Conservation (phyloP, 495 filamentous ascomycete genomes). For the Pyronema omphalodes region DNA sequence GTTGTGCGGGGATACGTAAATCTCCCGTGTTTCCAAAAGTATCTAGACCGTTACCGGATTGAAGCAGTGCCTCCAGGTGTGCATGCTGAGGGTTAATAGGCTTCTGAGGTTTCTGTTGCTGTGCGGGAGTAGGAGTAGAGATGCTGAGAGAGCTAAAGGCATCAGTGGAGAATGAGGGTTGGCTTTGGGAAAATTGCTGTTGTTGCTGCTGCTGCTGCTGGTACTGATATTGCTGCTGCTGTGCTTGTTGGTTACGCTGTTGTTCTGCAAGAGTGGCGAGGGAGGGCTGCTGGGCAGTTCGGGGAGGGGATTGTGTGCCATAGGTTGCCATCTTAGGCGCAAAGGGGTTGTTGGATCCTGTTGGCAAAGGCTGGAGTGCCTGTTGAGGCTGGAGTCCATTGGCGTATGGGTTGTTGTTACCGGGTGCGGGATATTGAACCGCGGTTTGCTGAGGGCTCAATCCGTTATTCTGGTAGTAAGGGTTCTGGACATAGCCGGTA, state of each 20-base stretch:
- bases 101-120: conserved; percentile 31
- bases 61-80: conserved; percentile 77
- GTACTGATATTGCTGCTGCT: conserved; percentile 8
- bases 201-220: conserved; percentile 13
- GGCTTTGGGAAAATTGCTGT: conserved; percentile 9
- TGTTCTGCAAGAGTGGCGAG: conserved; percentile 3
- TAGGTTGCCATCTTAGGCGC: conserved; percentile 31
- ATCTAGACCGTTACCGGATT: conserved; percentile 76
- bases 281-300: conserved; percentile 10
- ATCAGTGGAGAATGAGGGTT: conserved; percentile 1
- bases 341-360: conserved; percentile 95
- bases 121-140: conserved; percentile 11
- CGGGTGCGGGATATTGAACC: conserved; percentile 35
- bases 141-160: background rate
- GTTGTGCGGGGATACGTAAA: conserved; percentile 85
- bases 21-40: conserved; percentile 94
- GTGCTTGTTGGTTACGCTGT: background rate
- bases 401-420: conserved; percentile 75
- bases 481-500: conserved; percentile 54
- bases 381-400: conserved; percentile 30
- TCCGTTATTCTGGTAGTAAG: conserved; percentile 33
- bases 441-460: conserved; percentile 30
- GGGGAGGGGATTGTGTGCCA: conserved; percentile 37
- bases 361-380: conserved; percentile 46
- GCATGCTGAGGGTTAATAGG: conserved; percentile 55